Base-by-base conservation (phyloP, 495 filamentous ascomycete genomes). In the Penicillium alfredii region DNA sequence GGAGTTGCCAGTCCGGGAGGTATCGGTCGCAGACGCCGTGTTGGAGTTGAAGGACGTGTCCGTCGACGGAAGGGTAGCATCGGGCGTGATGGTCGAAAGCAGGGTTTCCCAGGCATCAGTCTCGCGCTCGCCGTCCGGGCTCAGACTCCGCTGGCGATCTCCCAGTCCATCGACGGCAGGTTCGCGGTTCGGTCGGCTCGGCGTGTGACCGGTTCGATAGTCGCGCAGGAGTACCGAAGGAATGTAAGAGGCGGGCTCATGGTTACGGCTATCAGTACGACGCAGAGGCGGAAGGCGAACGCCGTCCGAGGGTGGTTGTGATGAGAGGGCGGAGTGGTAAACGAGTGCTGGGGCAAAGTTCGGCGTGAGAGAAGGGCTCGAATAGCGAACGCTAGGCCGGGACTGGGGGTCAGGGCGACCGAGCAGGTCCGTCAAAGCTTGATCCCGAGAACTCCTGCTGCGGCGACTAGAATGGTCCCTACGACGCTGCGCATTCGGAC, bases 91-190 rank as follows among this genome's bases (percentile, higher is more conserved):
- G 2, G 86, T 92, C 6, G 73, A 80, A 37, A 86, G 71, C 42
- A 94, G 72, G 7, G 80, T 86, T 30, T 89, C 81, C 88, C 88
- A 95, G 11, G 72, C 68, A 33, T 73, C 71, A 33, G 46, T 54
- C n/a, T 57, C 55, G 29, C 78, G 55, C 10, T 66, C 78, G 21
- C 61, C 76, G 30, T 85, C 82, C 2, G 87, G 84, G 55, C 84
- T 89, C 33, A 84, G 64, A 51, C 87, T 93, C 26, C 87, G 76
- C 37, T 86, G 78, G 24, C 86, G 80, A 57, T 94, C 87, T 10
- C 87, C 88, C 18, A 94, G 71, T 9, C 88, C 88, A 64, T 90
- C 82, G 4, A 81, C 48, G 24, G 35, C 30, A 6, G 58, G 23
- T 9, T 60, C 60, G 11, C 47, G 49, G 30, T 17, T 33, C 10